These are phyloP conservation scores for Nectriaceae sp. DNA, from an alignment of 2,329 filamentous ascomycete species.

Conservation along the genomic window DNA sequence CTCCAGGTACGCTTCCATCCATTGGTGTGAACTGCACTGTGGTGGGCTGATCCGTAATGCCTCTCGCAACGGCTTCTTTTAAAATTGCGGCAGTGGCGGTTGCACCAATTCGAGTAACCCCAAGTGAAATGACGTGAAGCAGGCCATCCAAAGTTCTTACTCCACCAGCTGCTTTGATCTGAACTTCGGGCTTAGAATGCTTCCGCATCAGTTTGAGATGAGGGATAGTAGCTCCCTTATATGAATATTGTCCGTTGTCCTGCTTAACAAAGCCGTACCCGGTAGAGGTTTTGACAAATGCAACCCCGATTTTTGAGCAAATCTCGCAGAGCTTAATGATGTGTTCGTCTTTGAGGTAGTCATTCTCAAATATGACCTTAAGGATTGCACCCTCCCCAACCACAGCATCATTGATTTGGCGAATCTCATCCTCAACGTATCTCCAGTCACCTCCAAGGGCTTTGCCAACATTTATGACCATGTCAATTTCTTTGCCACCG, in stretches of 20 bases:
- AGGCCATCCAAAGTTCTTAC: conserved; percentile 57
- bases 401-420: conserved; percentile 49
- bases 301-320: conserved; percentile 50
- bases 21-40: conserved; percentile 1
- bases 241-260: conserved; percentile 49
- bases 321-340: conserved; percentile 56
- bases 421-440: conserved; percentile 54
- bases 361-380: conserved; percentile 64
- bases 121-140: conserved; percentile 52
- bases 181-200: conserved; percentile 42
- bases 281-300: conserved; percentile 61
- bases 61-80: conserved; percentile 51
- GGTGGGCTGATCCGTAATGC: conserved; percentile 39
- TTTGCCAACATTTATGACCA: conserved; percentile 62
- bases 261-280: conserved; percentile 62
- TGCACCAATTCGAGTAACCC: conserved; percentile 55
- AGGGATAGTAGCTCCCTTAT: conserved; percentile 50
- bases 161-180: conserved; percentile 59
- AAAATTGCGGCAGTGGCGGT: conserved; percentile 55
- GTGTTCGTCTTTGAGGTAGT: conserved; percentile 51
- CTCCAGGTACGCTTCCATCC: neutral
- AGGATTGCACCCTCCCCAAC: conserved; percentile 42
- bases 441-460: conserved; percentile 56
- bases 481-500: conserved; percentile 58
- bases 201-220: conserved; percentile 56